phyloP scores from a whole-genome alignment of 176 grass and related monocot genomes.

The Cocos nucifera region DNA sequence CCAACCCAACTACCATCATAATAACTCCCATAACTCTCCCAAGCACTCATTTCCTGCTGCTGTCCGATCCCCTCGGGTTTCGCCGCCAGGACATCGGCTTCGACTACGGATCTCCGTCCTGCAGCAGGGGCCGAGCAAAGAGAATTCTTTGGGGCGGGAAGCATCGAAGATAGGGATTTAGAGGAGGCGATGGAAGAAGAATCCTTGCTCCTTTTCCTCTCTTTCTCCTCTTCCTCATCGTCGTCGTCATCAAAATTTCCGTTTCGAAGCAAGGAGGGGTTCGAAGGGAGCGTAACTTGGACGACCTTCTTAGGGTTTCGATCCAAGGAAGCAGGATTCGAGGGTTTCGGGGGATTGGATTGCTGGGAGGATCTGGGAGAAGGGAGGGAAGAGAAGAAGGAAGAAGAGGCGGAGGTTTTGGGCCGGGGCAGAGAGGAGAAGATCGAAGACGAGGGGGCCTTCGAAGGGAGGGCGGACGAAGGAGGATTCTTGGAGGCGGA shows the following conservation, averaged over 20 bases:
- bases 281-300: too few species aligned
- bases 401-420: constrained; percentile 22
- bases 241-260: too few species aligned
- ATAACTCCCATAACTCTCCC: neutral
- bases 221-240: too few species aligned
- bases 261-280: too few species aligned
- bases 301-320: too few species aligned
- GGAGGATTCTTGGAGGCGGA: too few species aligned
- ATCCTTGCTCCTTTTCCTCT: too few species aligned
- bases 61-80: constrained; percentile 16
- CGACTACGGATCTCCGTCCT: constrained; percentile 31
- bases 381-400: neutral
- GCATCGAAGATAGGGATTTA: constrained; percentile 45
- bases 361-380: too few species aligned
- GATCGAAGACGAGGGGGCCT: constrained; percentile 14
- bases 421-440: constrained; percentile 54
- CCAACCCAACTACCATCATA: neutral
- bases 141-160: constrained; percentile 80
- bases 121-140: constrained; percentile 37
- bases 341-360: too few species aligned
- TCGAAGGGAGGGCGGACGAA: neutral
- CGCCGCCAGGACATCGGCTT: constrained; percentile 23
- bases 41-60: constrained; percentile 5
- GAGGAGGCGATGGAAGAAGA: too few species aligned
- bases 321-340: too few species aligned